Evolutionary conservation across 768 basidiomycete species (phyloP).

Genomic region (Kwoniella europaea): DNA sequence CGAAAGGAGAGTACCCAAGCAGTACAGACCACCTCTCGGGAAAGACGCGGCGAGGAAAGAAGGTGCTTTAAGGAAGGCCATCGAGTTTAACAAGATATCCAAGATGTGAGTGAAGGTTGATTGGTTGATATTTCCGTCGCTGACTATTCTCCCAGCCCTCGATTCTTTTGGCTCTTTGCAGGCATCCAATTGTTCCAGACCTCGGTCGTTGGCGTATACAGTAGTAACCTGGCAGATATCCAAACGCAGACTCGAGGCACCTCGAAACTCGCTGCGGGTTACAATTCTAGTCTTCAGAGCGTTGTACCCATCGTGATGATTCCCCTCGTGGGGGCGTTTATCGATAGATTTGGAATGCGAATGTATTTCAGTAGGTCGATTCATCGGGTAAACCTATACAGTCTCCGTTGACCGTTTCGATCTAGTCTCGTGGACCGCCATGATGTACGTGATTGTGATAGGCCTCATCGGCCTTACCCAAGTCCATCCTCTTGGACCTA

Average conservation of each 20-base stretch:
- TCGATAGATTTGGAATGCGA: conserved; percentile 51
- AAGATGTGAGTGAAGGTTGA: conserved; percentile 27
- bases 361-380: conserved; percentile 41
- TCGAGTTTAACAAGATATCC: conserved; percentile 27
- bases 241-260: conserved; percentile 47
- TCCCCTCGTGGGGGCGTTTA: conserved; percentile 47
- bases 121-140: neutral
- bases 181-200: conserved; percentile 51
- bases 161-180: conserved; percentile 47
- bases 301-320: conserved; percentile 54
- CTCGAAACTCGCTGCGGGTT: conserved; percentile 51
- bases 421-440: conserved; percentile 43
- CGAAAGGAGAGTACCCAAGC: conserved; percentile 42
- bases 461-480: conserved; percentile 47
- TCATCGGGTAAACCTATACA: neutral
- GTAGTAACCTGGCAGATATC: conserved; percentile 54
- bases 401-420: neutral
- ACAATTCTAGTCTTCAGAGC: conserved; percentile 48
- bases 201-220: conserved; percentile 44
- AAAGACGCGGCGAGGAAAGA: conserved; percentile 29
- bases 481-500: conserved; percentile 52
- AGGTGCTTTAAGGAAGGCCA: conserved; percentile 25
- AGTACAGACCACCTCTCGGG: conserved; percentile 41
- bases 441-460: conserved; percentile 52
- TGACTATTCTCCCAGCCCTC: conserved; percentile 27